These are phyloP conservation scores for Hirsutella rhossiliensis DNA, from an alignment of 2,329 filamentous ascomycete genomes.

Conservation along the genomic window DNA sequence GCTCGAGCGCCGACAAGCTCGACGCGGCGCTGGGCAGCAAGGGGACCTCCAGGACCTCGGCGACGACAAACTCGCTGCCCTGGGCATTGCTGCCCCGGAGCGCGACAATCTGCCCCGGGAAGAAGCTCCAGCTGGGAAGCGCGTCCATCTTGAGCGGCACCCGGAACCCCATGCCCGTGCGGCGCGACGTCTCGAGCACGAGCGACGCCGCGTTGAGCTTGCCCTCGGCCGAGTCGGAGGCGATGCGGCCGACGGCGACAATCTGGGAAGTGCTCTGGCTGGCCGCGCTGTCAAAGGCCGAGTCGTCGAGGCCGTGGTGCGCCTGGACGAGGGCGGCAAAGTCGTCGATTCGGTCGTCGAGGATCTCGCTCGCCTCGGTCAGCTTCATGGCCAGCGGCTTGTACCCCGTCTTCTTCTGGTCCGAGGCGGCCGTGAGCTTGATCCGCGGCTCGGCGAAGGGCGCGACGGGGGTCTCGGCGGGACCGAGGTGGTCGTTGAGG, in stretches of 20 bases:
- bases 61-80: constrained; percentile 70
- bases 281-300: constrained; percentile 77
- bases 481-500: constrained; percentile 62
- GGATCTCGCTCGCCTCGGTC: constrained; percentile 80
- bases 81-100: constrained; percentile 78
- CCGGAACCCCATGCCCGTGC: constrained; percentile 70
- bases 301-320: constrained; percentile 63
- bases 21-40: constrained; percentile 66
- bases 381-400: constrained; percentile 92
- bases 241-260: constrained; percentile 83
- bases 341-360: constrained; percentile 91
- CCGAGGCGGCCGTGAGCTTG: constrained; percentile 74
- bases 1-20: constrained; percentile 48
- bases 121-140: constrained; percentile 65
- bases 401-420: constrained; percentile 83
- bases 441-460: constrained; percentile 67
- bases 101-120: constrained; percentile 89
- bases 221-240: constrained; percentile 75
- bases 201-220: constrained; percentile 77
- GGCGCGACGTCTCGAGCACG: constrained; percentile 76
- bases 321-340: constrained; percentile 65
- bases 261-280: constrained; percentile 76
- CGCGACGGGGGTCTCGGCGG: constrained; percentile 57
- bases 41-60: constrained; percentile 63
- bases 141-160: constrained; percentile 67